phyloP scores from a whole-genome alignment of 1,139 yeast species.

The Groenewaldozyma auringiensis region DNA sequence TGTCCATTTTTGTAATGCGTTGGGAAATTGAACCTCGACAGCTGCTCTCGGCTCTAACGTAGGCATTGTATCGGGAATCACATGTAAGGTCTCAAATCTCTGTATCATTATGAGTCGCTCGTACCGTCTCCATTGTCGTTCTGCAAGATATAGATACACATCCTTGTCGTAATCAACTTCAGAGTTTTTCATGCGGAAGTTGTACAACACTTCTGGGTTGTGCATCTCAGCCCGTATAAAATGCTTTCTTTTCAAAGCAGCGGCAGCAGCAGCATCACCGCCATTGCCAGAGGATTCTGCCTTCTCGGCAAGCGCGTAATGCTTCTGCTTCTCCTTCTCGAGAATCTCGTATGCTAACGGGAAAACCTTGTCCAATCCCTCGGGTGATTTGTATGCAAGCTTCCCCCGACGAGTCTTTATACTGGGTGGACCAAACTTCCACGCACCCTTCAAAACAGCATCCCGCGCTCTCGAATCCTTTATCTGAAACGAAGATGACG shows the following conservation, averaged over 20 bases:
- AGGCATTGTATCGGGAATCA: conserved; percentile 91
- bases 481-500: conserved; percentile 21
- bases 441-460: conserved; percentile 32
- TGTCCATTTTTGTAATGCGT: conserved; percentile 60
- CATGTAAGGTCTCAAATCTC: conserved; percentile 75
- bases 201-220: conserved; percentile 81
- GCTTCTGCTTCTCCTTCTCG: conserved; percentile 36
- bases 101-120: conserved; percentile 74
- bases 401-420: conserved; percentile 39
- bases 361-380: conserved; percentile 64
- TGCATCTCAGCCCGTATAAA: conserved; percentile 50
- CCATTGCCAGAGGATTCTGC: conserved; percentile 24
- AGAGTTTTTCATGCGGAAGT: conserved; percentile 36
- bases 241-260: conserved; percentile 16
- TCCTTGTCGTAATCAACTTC: conserved; percentile 64
- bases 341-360: conserved; percentile 57
- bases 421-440: conserved; percentile 41
- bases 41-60: conserved; percentile 79
- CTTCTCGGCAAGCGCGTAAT: conserved; percentile 28
- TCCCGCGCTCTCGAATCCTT: conserved; percentile 26
- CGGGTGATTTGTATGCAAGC: conserved; percentile 56
- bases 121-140: conserved; percentile 63
- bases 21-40: conserved; percentile 64
- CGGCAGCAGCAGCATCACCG: conserved; percentile 13
- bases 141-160: conserved; percentile 63